Evolutionary conservation across 164 flowering plant species (phyloP), one percentile per base, ranked within the genome.

Genomic region (Cinnamomum micranthum): DNA sequence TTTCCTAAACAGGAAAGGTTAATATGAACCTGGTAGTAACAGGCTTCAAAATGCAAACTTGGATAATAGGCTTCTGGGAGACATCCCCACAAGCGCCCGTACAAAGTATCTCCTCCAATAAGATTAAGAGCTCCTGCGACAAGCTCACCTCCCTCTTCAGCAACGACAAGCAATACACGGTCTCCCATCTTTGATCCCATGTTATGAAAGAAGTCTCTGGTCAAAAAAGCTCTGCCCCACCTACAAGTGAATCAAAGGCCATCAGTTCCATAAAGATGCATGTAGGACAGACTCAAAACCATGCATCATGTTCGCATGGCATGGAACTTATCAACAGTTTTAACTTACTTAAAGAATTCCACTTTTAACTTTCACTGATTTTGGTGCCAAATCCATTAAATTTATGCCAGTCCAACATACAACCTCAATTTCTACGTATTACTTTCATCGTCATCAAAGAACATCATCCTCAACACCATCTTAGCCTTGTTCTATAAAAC

Each of bases 91-190:
- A 95, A 81, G 41, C 97, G 97, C 33, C 99, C 99, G 81, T 80
- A 95, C 35, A 95, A 76, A 67, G 97, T 86, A 79, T 95, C 93
- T 68, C 97, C 97, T 41, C 97, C 97, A 72, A 95, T 88, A 70
- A 95, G 87, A 85, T 95, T 95, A 75, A 95, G 91, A 70, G 99
- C 99, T 69, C 97, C 99, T 2, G 97, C 97, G 80, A 95, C 97
- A 69, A 89, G 82, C 83, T 91, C 89, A 78, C 80, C 93, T 22
- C 88, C 94, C 72, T 95, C 95, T 87, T 91, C 97, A 75, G 94
- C 99, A 81, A 85, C 81, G 65, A 95, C 90, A 65, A 95, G 92
- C 68, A 95, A 69, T 4, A 92, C 91, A 51, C 75, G 74, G 77
- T 95, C 99, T 74, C 92, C 97, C 97, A 95, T 84, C 84, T 88